Percentiles rank a stretch among this genome's conserved stretches.
These are phyloP conservation scores for Sarocladium strictum DNA, from an alignment of 2,329 filamentous ascomycete species.

Conservation along the genomic window DNA sequence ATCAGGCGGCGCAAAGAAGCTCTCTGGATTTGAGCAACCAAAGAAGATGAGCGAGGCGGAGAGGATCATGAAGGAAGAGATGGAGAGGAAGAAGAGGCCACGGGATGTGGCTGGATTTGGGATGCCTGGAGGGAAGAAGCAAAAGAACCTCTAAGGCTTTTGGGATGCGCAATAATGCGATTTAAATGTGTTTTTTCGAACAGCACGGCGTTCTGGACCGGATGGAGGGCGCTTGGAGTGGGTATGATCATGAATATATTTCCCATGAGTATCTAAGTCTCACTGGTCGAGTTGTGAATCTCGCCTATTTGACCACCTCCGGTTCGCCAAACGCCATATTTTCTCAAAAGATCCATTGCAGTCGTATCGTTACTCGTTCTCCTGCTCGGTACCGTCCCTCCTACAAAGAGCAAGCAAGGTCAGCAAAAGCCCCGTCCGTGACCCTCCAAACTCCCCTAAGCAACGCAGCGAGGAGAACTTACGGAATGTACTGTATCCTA, in stretches of 20 bases:
- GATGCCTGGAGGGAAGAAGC: slow-evolving; percentile 47
- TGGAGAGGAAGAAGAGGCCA: slow-evolving; percentile 66
- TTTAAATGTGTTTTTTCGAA: background rate
- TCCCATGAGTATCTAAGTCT: background rate
- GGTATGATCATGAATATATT: background rate
- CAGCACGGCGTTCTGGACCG: background rate
- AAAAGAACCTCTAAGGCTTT: slow-evolving; percentile 31
- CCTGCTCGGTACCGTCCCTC: slow-evolving; percentile 43
- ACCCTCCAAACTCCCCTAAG: background rate
- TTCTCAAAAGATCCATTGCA: background rate
- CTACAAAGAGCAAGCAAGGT: slow-evolving; percentile 20
- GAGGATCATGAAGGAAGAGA: slow-evolving; percentile 81
- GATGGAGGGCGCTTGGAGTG: slow-evolving; percentile 12
- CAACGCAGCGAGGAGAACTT: slow-evolving; percentile 26
- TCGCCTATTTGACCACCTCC: background rate
- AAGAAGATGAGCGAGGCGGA: slow-evolving; percentile 88
- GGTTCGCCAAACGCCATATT: slow-evolving; percentile 7
- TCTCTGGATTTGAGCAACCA: slow-evolving; percentile 49
- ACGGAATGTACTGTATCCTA: slow-evolving; percentile 61
- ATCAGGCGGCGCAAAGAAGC: slow-evolving; percentile 53
- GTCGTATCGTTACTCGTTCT: slow-evolving; percentile 18
- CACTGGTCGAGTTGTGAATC: background rate
- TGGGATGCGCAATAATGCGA: too few species aligned
- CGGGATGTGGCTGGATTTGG: slow-evolving; percentile 41
- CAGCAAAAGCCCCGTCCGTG: background rate